A percentile compares a stretch with the other conserved stretches of the same genome.
phyloP scores from a whole-genome alignment of 805 yeast genomes.

The Zygotorulaspora florentina region DNA sequence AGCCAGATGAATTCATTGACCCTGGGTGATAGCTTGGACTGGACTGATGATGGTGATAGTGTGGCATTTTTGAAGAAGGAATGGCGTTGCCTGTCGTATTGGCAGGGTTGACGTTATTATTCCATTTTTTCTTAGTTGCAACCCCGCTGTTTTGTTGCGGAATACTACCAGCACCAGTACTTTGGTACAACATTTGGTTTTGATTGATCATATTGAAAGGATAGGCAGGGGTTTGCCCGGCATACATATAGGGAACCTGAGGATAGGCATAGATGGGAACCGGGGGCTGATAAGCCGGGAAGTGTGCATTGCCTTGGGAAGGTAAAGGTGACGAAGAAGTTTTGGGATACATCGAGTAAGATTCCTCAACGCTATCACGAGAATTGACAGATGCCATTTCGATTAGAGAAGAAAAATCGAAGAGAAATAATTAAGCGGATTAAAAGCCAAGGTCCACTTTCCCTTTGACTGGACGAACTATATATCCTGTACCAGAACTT shows the following conservation, averaged over 20 bases:
- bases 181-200: constrained; percentile 27
- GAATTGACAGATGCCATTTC: constrained; percentile 16
- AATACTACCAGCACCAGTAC: constrained; percentile 9
- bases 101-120: constrained; percentile 6
- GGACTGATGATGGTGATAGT: constrained; percentile 17
- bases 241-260: constrained; percentile 28
- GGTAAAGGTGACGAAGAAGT: constrained; percentile 33
- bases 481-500: neutral
- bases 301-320: constrained; percentile 30
- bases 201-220: constrained; percentile 31
- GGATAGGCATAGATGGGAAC: constrained; percentile 31
- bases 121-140: constrained; percentile 29
- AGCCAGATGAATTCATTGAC: constrained; percentile 6
- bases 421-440: neutral
- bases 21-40: constrained; percentile 13
- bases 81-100: constrained; percentile 8
- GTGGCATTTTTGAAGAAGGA: constrained; percentile 13
- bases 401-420: neutral
- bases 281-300: constrained; percentile 27
- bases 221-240: constrained; percentile 28
- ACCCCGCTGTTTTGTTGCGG: constrained; percentile 11
- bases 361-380: constrained; percentile 26
- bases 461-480: neutral
- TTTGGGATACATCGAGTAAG: constrained; percentile 35
- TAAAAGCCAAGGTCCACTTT: neutral